Percentiles rank a stretch among this genome's conserved stretches.
Conservation (phyloP, 1,284 basidiomycete species). For the Melanopsichium pennsylvanicum region DNA sequence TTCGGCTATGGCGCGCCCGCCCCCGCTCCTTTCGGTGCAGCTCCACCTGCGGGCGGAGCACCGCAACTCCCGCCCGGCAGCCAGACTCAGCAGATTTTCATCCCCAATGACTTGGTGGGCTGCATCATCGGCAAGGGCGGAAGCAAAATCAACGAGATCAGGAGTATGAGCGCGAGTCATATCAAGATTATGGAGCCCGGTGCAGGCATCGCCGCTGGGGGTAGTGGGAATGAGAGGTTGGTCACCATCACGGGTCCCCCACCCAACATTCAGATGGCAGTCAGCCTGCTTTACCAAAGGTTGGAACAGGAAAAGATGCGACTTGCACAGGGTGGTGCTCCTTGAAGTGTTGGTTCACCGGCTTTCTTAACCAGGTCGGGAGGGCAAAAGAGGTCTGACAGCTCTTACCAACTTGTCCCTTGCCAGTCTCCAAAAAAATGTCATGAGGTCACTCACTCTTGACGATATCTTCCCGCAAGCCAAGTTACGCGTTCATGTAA, state of each 20-base stretch:
- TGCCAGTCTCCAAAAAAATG: too few relatives aligned
- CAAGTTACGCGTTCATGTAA: too few relatives aligned
- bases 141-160: slow-evolving; percentile 98
- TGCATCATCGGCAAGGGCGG: slow-evolving; percentile 99
- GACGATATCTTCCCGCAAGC: too few relatives aligned
- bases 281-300: slow-evolving; percentile 84
- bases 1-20: slow-evolving; percentile 34
- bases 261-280: slow-evolving; percentile 93
- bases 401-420: too few relatives aligned
- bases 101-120: slow-evolving; percentile 96
- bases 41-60: background rate
- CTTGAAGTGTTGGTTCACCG: too few relatives aligned
- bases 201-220: slow-evolving; percentile 63
- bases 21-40: slow-evolving; percentile 23
- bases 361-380: too few relatives aligned
- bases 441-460: too few relatives aligned
- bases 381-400: too few relatives aligned
- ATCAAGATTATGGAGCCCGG: slow-evolving; percentile 98
- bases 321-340: slow-evolving; percentile 42
- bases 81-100: slow-evolving; percentile 98
- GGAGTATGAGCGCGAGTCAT: slow-evolving; percentile 89
- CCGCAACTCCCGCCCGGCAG: slow-evolving; percentile 71
- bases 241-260: slow-evolving; percentile 76
- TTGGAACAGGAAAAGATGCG: slow-evolving; percentile 66
- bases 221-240: slow-evolving; percentile 66